Conservation (phyloP, 805 yeast genomes). For the Wickerhamomyces hampshirensis region DNA sequence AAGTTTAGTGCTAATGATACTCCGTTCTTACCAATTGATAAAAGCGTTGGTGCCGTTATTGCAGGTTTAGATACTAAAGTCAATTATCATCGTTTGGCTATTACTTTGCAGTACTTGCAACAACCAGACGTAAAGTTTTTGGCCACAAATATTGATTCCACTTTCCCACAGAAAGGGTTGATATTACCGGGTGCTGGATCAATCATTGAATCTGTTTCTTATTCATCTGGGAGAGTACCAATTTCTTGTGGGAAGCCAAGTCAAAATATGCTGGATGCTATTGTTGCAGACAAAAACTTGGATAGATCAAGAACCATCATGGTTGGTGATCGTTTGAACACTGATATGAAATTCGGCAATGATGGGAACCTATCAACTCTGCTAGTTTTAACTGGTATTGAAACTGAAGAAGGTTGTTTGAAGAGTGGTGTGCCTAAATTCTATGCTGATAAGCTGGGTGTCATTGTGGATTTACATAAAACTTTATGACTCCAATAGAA, state of each 20-base stretch:
- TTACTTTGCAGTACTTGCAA: slow-evolving; percentile 76
- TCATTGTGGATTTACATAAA: slow-evolving; percentile 59
- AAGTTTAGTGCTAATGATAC: slow-evolving; percentile 53
- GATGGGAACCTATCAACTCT: slow-evolving; percentile 87
- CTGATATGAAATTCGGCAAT: slow-evolving; percentile 90
- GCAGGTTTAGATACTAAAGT: slow-evolving; percentile 78
- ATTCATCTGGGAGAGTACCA: slow-evolving; percentile 77
- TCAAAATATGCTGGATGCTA: slow-evolving; percentile 84
- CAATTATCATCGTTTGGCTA: slow-evolving; percentile 77
- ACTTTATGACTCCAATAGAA: neutral
- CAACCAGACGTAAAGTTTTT: slow-evolving; percentile 62
- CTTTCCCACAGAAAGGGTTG: slow-evolving; percentile 85
- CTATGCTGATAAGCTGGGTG: slow-evolving; percentile 56
- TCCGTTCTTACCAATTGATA: slow-evolving; percentile 56
- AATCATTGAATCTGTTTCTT: slow-evolving; percentile 70
- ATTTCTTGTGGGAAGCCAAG: slow-evolving; percentile 92
- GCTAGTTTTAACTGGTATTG: slow-evolving; percentile 89
- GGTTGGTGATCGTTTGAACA: slow-evolving; percentile 94
- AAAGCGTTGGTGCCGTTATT: slow-evolving; percentile 78
- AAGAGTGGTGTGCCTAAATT: slow-evolving; percentile 52
- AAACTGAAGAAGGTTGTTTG: slow-evolving; percentile 59
- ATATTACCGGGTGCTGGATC: slow-evolving; percentile 96
- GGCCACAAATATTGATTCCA: slow-evolving; percentile 93
- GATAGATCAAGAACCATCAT: slow-evolving; percentile 66
- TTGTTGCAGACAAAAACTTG: slow-evolving; percentile 54